Conservation (phyloP, 208 protist genomes). For the Angomonas deanei region DNA sequence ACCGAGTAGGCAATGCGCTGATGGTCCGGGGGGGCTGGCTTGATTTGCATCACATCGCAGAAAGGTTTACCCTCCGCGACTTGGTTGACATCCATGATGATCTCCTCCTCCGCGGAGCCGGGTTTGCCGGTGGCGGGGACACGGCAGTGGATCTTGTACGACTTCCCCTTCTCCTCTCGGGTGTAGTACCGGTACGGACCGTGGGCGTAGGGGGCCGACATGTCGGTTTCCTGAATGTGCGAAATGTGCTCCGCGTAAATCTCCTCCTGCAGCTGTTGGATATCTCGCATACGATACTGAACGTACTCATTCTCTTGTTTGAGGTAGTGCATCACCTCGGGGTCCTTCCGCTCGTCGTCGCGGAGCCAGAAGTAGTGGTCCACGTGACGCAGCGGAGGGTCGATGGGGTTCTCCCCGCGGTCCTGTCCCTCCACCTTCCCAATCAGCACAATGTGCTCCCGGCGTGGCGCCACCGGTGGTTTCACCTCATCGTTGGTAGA, state of each 20-base stretch:
- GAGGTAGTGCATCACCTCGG: conserved; percentile 77
- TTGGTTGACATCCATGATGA: conserved; percentile 80
- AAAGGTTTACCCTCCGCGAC: conserved; percentile 77
- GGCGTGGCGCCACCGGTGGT: conserved; percentile 56
- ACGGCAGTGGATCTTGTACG: conserved; percentile 87
- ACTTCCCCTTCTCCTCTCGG: conserved; percentile 70
- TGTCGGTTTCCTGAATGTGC: conserved; percentile 83
- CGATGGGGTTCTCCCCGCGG: conserved; percentile 78
- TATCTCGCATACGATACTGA: conserved; percentile 53
- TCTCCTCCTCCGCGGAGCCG: conserved; percentile 46
- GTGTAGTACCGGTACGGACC: conserved; percentile 80
- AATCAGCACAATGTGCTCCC: conserved; percentile 65
- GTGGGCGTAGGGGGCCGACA: conserved; percentile 63
- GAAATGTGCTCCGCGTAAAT: conserved; percentile 85
- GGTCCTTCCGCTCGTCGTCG: conserved; percentile 64
- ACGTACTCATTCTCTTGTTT: conserved; percentile 79
- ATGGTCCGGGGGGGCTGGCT: conserved; percentile 50
- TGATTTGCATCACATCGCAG: conserved; percentile 58
- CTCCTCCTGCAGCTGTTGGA: conserved; percentile 39
- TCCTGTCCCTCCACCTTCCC: conserved; percentile 80
- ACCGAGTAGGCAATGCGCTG: conserved; percentile 75
- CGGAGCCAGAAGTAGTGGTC: conserved; percentile 86
- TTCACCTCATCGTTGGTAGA: conserved; percentile 3
- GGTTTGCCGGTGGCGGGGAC: conserved; percentile 37
- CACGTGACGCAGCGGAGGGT: conserved; percentile 64